Evolutionary conservation across 2,329 filamentous ascomycete genomes (phyloP).

Genomic region (Fusarium armeniacum): DNA sequence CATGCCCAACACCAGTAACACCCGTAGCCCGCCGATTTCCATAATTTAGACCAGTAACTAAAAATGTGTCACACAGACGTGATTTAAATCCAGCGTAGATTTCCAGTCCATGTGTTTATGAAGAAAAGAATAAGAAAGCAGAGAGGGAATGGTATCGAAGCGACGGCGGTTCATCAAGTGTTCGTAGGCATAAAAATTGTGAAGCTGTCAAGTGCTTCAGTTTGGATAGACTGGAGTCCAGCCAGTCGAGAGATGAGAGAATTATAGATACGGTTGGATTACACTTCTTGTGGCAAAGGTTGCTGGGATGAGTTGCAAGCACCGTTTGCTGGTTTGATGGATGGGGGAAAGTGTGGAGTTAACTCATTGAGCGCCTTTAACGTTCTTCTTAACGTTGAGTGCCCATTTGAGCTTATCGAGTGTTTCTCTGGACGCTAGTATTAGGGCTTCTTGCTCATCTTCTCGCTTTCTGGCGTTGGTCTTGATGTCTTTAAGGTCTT

Average conservation of each 20-base stretch:
- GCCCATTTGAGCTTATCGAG: conserved; percentile 80
- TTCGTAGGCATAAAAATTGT: conserved; percentile 38
- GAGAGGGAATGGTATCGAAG: conserved; percentile 49
- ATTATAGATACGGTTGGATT: conserved; percentile 2
- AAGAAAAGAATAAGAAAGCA: conserved; percentile 37
- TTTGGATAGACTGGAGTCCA: conserved; percentile 17
- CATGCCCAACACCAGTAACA: conserved; percentile 47
- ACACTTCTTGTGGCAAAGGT: neutral
- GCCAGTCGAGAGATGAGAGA: conserved; percentile 12
- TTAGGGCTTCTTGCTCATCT: conserved; percentile 69
- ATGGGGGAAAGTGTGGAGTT: neutral
- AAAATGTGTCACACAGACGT: conserved; percentile 35
- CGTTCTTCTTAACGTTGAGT: conserved; percentile 74
- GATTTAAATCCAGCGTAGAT: conserved; percentile 45
- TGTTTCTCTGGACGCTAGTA: conserved; percentile 71
- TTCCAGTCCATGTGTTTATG: conserved; percentile 45
- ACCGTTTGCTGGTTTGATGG: neutral
- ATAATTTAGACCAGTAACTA: conserved; percentile 28
- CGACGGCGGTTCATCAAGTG: conserved; percentile 36
- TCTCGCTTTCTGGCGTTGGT: conserved; percentile 69
- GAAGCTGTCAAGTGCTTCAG: conserved; percentile 24
- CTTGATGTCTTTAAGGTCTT: conserved; percentile 72
- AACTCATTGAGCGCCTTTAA: conserved; percentile 65
- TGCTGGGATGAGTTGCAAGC: conserved; percentile 1
- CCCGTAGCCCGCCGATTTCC: conserved; percentile 35